A percentile compares a stretch with the other conserved stretches of the same genome.
These are phyloP conservation scores for Acorus calamus DNA, from an alignment of 106 monocot species.

Conservation along the genomic window DNA sequence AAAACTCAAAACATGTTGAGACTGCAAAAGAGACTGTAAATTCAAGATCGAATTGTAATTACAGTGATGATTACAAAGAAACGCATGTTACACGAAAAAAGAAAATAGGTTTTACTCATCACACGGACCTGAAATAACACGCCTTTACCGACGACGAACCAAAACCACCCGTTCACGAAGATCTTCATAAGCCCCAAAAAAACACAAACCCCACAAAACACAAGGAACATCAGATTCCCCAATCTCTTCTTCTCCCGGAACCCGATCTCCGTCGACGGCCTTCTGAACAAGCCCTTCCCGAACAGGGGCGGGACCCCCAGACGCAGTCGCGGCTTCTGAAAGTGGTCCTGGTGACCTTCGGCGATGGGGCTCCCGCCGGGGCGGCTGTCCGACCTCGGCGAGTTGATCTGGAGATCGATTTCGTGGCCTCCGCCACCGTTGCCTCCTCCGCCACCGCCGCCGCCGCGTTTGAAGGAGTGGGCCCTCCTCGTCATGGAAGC, in stretches of 20 bases:
- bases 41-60: background rate
- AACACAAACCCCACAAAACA: constrained; percentile 62
- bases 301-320: constrained; percentile 18
- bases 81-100: background rate
- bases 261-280: constrained; percentile 17
- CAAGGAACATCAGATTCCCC: constrained; percentile 59
- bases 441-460: constrained; percentile 1
- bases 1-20: background rate
- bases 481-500: constrained; percentile 52
- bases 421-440: constrained; percentile 1
- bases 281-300: constrained; percentile 33
- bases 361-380: background rate
- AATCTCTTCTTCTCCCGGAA: constrained; percentile 33
- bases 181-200: constrained; percentile 61
- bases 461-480: constrained; percentile 53
- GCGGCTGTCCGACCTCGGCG: constrained; percentile 27
- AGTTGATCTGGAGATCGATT: constrained; percentile 65
- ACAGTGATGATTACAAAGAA: background rate
- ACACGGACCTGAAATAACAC: constrained; percentile 26
- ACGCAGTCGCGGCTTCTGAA: constrained; percentile 32
- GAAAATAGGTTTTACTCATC: background rate
- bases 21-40: background rate
- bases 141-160: constrained; percentile 1
- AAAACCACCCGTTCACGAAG: constrained; percentile 40
- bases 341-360: constrained; percentile 7